Evolutionary conservation across 192 early-diverging fungal genomes (phyloP).

Genomic region (Gorgonomyces haynaldii): DNA sequence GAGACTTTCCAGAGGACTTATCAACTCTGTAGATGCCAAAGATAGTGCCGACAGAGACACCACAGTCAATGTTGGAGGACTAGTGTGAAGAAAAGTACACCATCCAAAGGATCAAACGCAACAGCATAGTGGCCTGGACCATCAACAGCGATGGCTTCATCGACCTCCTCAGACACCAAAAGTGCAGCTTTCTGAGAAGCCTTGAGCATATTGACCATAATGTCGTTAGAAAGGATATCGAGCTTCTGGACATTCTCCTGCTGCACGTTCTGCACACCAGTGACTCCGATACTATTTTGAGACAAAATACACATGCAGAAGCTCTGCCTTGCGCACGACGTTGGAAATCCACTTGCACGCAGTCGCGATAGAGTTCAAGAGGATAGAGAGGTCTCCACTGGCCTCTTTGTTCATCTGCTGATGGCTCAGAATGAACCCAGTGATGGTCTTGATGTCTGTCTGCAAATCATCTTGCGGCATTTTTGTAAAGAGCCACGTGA

Average conservation of each 20-base stretch:
- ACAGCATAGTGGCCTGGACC: conserved; percentile 84
- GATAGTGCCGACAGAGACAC: conserved; percentile 96
- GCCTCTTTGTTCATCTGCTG: conserved; percentile 79
- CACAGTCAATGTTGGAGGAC: conserved; percentile 95
- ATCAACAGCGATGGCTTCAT: conserved; percentile 82
- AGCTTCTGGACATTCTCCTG: conserved; percentile 94
- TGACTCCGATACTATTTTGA: conserved; percentile 61
- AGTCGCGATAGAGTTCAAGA: conserved; percentile 79
- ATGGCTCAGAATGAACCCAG: conserved; percentile 79
- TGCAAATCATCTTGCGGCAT: conserved; percentile 36
- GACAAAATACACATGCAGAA: conserved; percentile 76
- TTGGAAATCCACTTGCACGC: conserved; percentile 97
- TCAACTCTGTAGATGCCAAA: conserved; percentile 91
- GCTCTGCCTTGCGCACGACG: conserved; percentile 89
- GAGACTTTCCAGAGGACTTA: background rate
- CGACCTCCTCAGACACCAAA: conserved; percentile 94
- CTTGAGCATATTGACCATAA: conserved; percentile 89
- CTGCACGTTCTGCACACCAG: conserved; percentile 81
- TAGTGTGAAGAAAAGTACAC: too few relatives aligned
- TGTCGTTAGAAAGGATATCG: conserved; percentile 94
- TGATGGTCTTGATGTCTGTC: conserved; percentile 91
- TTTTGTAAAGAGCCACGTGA: too few relatives aligned
- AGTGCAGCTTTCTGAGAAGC: conserved; percentile 82
- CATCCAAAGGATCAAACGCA: conserved; percentile 96
- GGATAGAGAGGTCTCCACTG: conserved; percentile 85